These are phyloP conservation scores for Geranium incanum DNA, from an alignment of 441 rosid species.

Conservation along the genomic window DNA sequence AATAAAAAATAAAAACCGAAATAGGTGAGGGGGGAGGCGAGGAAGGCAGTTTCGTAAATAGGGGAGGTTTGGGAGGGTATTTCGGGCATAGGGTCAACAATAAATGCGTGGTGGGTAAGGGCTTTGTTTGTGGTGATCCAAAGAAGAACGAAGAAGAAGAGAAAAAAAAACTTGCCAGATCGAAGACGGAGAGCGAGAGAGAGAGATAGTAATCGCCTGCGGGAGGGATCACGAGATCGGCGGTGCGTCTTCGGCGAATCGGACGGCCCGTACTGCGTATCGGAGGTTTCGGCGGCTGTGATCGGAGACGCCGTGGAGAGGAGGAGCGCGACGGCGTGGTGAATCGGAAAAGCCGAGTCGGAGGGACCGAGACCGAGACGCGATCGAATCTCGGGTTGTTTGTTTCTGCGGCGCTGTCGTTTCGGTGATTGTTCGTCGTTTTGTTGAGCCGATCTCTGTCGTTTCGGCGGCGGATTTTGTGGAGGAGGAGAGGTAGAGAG, in stretches of 20 bases:
- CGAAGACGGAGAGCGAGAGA: constrained; percentile 12
- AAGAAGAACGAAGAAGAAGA: constrained; percentile 21
- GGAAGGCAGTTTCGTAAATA: constrained; percentile 18
- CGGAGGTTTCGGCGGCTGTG: constrained; percentile 4
- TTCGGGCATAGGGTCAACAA: constrained; percentile 19
- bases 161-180: constrained; percentile 6
- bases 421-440: not conserved
- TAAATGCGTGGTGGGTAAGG: constrained; percentile 39
- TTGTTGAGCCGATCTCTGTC: constrained; percentile 17
- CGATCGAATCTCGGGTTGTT: not conserved
- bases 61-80: constrained; percentile 17
- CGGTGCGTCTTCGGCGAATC: constrained; percentile 7
- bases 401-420: not conserved
- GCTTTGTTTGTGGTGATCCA: constrained; percentile 25
- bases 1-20: not conserved
- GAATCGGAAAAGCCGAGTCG: not conserved
- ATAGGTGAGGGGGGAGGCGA: too few species aligned
- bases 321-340: constrained; percentile 12
- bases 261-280: constrained; percentile 16
- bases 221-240: constrained; percentile 14
- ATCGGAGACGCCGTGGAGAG: not conserved
- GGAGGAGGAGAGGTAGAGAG: not conserved
- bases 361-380: not conserved
- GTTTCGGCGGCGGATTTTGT: constrained; percentile 16
- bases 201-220: constrained; percentile 10